Base-by-base conservation (phyloP, 2,329 filamentous ascomycete genomes). In the Phialophora verrucosa region DNA sequence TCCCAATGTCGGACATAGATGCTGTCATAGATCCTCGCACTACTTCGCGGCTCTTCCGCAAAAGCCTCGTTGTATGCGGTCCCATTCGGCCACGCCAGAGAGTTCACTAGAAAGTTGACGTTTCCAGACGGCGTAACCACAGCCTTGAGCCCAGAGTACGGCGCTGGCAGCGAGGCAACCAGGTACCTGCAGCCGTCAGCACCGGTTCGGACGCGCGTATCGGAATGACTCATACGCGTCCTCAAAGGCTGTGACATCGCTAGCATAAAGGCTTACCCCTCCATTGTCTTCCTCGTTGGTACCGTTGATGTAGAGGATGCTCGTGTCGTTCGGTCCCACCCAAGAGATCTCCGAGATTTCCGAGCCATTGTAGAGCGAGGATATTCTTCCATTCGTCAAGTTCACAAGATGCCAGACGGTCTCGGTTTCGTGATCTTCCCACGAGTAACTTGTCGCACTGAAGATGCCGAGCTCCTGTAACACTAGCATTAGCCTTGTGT, bases 1-100 rank as follows among this genome's bases (percentile, higher is more conserved):
- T 96, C 91, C 92, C 92, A 96, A 74, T 96, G 91, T 14, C 92
- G 86, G 31, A 91, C 90, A 73, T 91, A 95, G 29, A 93, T 85
- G 56, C 85, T 87, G 23, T 87, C 87, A 77, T 95, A 95, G 25
- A 92, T 84, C 72, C 86, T 88, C 31, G 87, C 92, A 3, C 87
- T 85, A 23, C 89, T 89, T 27, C 83, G 78, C 1, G 85, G 81
- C 74, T 88, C 87, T 69, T 85, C 80, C 44, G 85, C 87, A 14
- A 83, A 82, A 44, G 88, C 82, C 12, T 87, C 82, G 75, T 91
- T 91, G 78, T 88, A 88, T 29, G 95, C 83, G 1, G 86, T 81
- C 4, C 92, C 93, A 54, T 88, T 83, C 2, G 89, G 84, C 3
- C 87, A 89, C 0, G 90, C 88, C 69, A 88, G 80, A 10, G 88